Conservation (phyloP, 2,329 filamentous ascomycete species). For the Pseudopyricularia cyperi region DNA sequence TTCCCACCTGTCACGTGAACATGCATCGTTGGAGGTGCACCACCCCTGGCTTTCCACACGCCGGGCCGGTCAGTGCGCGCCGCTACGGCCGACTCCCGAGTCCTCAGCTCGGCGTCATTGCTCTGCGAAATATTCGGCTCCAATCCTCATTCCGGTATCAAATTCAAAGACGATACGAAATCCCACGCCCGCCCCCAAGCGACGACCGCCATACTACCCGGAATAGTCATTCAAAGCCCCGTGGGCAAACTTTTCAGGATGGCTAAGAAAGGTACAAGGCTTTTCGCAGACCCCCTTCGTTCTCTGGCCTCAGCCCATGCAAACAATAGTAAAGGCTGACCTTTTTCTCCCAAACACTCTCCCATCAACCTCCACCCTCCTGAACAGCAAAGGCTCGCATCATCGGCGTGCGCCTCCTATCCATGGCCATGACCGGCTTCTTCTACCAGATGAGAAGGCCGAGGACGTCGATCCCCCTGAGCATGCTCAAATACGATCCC, state of each 20-base stretch:
- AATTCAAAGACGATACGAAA: too few relatives aligned
- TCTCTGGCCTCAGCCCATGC: background rate
- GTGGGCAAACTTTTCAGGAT: conserved; percentile 9
- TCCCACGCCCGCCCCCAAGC: background rate
- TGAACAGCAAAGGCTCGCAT: conserved; percentile 73
- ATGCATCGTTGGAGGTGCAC: background rate
- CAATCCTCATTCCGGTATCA: too few relatives aligned
- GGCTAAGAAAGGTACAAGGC: conserved; percentile 22
- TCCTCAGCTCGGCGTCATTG: background rate
- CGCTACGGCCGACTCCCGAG: too few relatives aligned
- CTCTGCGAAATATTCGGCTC: background rate
- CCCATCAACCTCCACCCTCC: background rate
- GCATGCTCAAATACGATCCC: conserved; percentile 98
- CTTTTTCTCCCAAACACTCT: too few relatives aligned
- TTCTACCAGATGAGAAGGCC: conserved; percentile 86
- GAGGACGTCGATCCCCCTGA: conserved; percentile 68
- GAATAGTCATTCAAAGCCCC: background rate
- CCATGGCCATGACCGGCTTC: conserved; percentile 98
- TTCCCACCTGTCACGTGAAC: background rate
- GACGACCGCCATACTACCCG: background rate
- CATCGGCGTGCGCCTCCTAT: conserved; percentile 84
- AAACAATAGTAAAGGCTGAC: background rate
- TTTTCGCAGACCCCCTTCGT: background rate
- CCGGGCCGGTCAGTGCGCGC: too few relatives aligned
- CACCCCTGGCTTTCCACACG: too few relatives aligned